phyloP scores from a whole-genome alignment of 1,284 basidiomycete species.

The Polyporus tsugae region DNA sequence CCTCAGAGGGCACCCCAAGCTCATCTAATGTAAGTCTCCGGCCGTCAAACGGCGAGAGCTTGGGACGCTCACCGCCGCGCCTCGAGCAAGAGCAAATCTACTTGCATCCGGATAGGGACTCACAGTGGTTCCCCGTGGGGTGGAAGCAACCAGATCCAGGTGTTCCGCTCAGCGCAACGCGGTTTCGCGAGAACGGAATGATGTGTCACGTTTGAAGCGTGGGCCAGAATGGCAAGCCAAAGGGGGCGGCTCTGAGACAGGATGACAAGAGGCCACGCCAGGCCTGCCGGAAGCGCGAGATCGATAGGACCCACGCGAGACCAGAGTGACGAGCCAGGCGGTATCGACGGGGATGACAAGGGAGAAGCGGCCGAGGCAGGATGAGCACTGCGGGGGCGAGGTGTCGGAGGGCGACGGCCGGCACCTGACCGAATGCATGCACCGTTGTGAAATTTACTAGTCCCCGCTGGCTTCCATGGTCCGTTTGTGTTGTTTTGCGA shows the following conservation, averaged over 20 bases:
- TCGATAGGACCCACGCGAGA: neutral
- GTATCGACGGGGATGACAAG: neutral
- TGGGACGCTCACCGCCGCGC: neutral
- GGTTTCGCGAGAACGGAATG: neutral
- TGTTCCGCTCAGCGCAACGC: neutral
- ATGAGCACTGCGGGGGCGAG: neutral
- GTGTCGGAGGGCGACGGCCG: neutral
- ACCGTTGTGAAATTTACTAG: neutral
- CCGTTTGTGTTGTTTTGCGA: neutral
- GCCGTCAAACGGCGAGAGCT: neutral
- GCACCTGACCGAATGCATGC: too few species aligned
- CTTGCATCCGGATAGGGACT: slow-evolving; percentile 4
- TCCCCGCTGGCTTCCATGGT: neutral
- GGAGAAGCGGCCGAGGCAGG: neutral
- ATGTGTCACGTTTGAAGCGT: neutral
- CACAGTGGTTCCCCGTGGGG: neutral
- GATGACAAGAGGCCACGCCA: neutral
- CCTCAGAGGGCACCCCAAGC: neutral
- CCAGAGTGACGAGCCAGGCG: neutral
- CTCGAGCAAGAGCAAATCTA: neutral
- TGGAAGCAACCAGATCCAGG: neutral
- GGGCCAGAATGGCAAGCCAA: neutral
- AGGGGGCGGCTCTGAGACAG: neutral
- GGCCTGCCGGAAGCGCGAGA: neutral
- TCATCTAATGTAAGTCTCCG: neutral